Evolutionary conservation across 2,329 filamentous ascomycete genomes (phyloP), one percentile per base, ranked within the genome.

Genomic region (Aspergillus intermedius): DNA sequence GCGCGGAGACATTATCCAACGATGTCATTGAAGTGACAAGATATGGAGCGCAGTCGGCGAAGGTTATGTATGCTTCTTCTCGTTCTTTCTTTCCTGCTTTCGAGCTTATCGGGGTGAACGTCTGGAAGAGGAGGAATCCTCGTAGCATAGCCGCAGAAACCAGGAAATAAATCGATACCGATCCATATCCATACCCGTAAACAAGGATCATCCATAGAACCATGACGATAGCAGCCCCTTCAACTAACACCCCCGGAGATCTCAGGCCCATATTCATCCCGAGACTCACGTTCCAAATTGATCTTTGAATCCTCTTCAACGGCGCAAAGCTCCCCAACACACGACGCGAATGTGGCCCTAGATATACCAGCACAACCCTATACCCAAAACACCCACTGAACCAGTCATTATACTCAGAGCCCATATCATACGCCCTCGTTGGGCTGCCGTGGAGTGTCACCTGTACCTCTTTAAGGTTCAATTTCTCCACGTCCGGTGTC

Each of bases 11-110:
- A 56, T 87, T 77, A 17, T 75, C 68, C n/a, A 91, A 76, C 1
- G 87, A 93, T 2, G 81, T 77, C 51, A 83, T 76, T 0, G 83
- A 87, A 4, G 84, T 77, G 21, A 95, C 67, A 12, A 95, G 77
- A 63, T 86, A 87, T 0, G 88, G 85, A 1, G 64, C 61, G 12
- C 61, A 56, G 45, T 67, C 64, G 0, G 64, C 61, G 30, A 67
- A 67, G 2, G 57, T 61, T 21, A 67, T 66, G 1, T 54, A 49
- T 21, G 60, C 58, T 22, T 61, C 56, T 1, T 49, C 46, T 22
- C 42, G 9, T 35, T 35, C 19, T 22, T 42, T 22, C 10, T 25
- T 30, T 30, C 10, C 10, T 30, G 7, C 7, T 12, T 12, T 30
- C 25, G 10, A 5, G 25, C 7, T 30, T 30, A 4, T 12, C 25